Base-by-base conservation (phyloP, 306 rosid genomes). In the Bauhinia variegata region DNA sequence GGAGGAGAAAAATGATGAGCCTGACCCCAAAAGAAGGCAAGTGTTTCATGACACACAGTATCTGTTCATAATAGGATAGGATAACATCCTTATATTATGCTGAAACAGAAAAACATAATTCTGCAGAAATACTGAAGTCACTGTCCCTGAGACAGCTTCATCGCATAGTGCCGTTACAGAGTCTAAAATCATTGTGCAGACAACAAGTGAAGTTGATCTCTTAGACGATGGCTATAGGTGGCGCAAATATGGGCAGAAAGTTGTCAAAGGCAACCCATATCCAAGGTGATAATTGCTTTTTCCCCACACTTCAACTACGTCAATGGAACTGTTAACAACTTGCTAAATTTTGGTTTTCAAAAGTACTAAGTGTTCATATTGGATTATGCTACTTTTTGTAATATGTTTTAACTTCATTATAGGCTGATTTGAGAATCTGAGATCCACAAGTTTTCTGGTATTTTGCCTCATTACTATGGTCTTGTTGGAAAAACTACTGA, bases 181-280 rank as follows among this genome's bases (percentile, higher is more conserved):
- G 81, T 83, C 96, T 31, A 84, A 87, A 75, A 88, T 91, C 80
- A 79, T 88, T 53, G 96, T 91, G 77, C 96, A 91, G 84, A 91
- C 96, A 18, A 91, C 91, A 28, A 88, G 96, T 38, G 92, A 88
- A 81, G 92, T 91, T 34, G 97, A 91, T 79, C 85, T 91, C 54
- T 75, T 88, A 59, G 97, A 88, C 44, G 97, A 91, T 72, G 97
- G 96, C 60, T 91, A 82, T 54, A 71, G 92, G 78, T 91, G 97
- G 97, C 82, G 96, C 18, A 91, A 91, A 74, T 91, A 91, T 54
- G 96, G 92, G 38, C 96, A 88, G 79, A 88, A 88, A 75, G 86
- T 86, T 53, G 92, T 91, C 60, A 91, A 91, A 66, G 97, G 96
- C 31, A 91, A 88, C 76, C 92, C 90, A 57, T 77, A 91, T 80